phyloP scores from a whole-genome alignment of 768 basidiomycete species.

The Phlegmacium glaucopus region DNA sequence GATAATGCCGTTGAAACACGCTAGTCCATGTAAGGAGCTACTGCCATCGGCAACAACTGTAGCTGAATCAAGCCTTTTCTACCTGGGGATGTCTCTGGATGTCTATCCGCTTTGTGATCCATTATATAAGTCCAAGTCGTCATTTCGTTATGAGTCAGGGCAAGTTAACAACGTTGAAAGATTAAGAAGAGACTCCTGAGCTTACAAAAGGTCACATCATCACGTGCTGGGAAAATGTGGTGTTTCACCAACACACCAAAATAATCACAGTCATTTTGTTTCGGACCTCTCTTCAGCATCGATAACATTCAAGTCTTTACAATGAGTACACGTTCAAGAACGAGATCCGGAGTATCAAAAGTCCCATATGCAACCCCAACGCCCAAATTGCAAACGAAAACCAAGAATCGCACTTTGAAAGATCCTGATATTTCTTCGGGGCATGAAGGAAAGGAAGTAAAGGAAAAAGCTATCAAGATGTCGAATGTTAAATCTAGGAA shows the following conservation, averaged over 20 bases:
- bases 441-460: constrained; percentile 8
- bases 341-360: constrained; percentile 31
- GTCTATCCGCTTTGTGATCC: too few species aligned
- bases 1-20: too few species aligned
- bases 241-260: constrained; percentile 2
- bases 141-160: too few species aligned
- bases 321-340: constrained; percentile 48
- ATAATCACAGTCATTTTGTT: constrained; percentile 1
- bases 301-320: background rate
- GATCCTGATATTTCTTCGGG: constrained; percentile 9
- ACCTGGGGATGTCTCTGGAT: too few species aligned
- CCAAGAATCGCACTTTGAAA: constrained; percentile 12
- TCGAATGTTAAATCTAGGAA: too few species aligned
- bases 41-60: too few species aligned
- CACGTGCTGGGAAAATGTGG: constrained; percentile 4
- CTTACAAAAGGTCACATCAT: too few species aligned
- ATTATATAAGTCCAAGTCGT: too few species aligned
- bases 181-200: too few species aligned
- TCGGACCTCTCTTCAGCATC: background rate
- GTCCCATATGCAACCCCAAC: constrained; percentile 11
- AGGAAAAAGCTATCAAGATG: background rate
- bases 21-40: too few species aligned
- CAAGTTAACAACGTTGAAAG: too few species aligned
- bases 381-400: constrained; percentile 11
- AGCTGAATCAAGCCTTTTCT: too few species aligned